Base-by-base conservation (phyloP, 129 eudicot genomes). In the Erigeron canadensis region DNA sequence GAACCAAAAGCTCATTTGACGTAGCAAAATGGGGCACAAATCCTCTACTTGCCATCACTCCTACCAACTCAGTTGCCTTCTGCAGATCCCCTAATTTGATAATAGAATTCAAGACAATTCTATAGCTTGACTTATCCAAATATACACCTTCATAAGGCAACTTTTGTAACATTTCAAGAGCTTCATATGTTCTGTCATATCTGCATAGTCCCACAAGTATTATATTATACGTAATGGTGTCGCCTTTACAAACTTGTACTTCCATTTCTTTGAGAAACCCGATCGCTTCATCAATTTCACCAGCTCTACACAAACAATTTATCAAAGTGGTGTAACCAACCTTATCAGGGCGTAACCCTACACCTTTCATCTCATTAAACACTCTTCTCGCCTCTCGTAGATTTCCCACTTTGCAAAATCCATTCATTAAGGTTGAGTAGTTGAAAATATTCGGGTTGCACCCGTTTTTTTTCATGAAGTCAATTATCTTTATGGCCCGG, bases 1-100 rank as follows among this genome's bases (percentile, higher is more conserved):
- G n/a, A 59, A 83, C 85, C 58, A 88, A 71, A 43, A 91, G 8
- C 79, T 88, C 89, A 57, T 84, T 91, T 7, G 97, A 91, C 10
- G 96, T 91, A 0, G 90, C 87, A 78, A 89, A 75, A 81, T 91
- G 98, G 48, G 98, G 98, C 68, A 84, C 74, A 74, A 86, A 76
- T 8, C 98, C 91, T 77, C 89, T 77, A 53, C 76, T 79, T 69
- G 84, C 73, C 98, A 92, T 53, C 65, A 60, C 65, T 0, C 65
- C 43, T 34, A 60, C 65, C 65, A 60, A 38, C 44, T 37, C 44
- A 5, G 65, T 34, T 28, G 44, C 65, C 65, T 60, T 60, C 65
- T 13, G 21, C 65, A 60, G 8, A 60, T 92, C 89, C 7, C 82
- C 84, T 61, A 75, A 70, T 34, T 69, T 81, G 77, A 85, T 84